Conservation (phyloP, 1,284 basidiomycete genomes). For the Lignosus rhinocerotis region DNA sequence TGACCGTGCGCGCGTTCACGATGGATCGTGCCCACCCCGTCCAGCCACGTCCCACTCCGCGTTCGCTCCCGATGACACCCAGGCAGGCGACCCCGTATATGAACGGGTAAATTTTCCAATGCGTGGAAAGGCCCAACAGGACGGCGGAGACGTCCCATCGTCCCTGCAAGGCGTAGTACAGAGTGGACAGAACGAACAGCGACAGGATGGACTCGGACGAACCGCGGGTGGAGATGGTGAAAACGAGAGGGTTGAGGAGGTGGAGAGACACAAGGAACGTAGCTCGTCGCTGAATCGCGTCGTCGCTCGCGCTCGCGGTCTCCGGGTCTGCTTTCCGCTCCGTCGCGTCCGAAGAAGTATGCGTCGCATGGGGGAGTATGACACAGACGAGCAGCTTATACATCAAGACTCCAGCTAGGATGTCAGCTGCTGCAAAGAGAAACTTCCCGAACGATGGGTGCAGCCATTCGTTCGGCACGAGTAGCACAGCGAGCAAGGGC, state of each 20-base stretch:
- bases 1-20: conserved; percentile 57
- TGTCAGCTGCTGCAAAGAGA: conserved; percentile 84
- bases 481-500: conserved; percentile 82
- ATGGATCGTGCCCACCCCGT: conserved; percentile 41
- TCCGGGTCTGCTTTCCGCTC: neutral
- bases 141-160: conserved; percentile 67
- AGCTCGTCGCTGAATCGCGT: conserved; percentile 34
- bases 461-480: conserved; percentile 79
- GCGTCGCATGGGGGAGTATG: conserved; percentile 37
- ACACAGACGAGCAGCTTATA: conserved; percentile 63
- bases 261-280: conserved; percentile 63
- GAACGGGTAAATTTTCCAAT: conserved; percentile 96
- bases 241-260: conserved; percentile 91
- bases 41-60: conserved; percentile 25
- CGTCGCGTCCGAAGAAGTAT: neutral
- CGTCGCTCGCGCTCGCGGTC: neutral
- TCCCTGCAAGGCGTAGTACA: conserved; percentile 58
- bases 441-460: conserved; percentile 89
- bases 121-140: conserved; percentile 77
- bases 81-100: conserved; percentile 86
- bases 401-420: conserved; percentile 81
- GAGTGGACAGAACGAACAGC: conserved; percentile 74
- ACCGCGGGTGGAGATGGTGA: conserved; percentile 95
- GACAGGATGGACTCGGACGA: conserved; percentile 91
- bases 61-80: conserved; percentile 53